Percentiles rank a stretch among this genome's conserved stretches.
Conservation (phyloP, 129 eudicot species). For the Escallonia herrerae region DNA sequence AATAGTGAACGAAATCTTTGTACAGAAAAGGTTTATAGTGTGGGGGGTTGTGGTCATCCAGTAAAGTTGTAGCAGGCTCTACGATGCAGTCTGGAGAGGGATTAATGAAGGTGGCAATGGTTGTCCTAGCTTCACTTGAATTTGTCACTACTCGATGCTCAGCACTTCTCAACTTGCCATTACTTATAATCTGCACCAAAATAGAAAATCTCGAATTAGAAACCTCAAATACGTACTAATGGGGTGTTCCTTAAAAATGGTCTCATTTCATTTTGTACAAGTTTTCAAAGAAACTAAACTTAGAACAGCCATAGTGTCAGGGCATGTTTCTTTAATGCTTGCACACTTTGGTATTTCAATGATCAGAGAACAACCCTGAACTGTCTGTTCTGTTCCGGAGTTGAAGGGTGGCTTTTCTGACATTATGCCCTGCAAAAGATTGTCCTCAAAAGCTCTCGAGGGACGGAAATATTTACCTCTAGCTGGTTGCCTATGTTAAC, state of each 20-base stretch:
- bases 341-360: no score
- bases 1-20: constrained; percentile 35
- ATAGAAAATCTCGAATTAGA: no score
- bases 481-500: constrained; percentile 59
- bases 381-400: no score
- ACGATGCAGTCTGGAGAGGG: constrained; percentile 48
- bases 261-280: no score
- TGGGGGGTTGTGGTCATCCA: constrained; percentile 50
- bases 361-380: no score
- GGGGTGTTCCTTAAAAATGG: no score
- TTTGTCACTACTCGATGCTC: constrained; percentile 73
- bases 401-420: no score
- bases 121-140: constrained; percentile 20
- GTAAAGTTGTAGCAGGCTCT: constrained; percentile 59
- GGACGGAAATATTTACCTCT: constrained; percentile 31
- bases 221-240: no score
- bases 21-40: constrained; percentile 27
- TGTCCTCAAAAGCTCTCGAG: not conserved
- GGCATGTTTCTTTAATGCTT: no score
- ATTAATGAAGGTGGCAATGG: constrained; percentile 47
- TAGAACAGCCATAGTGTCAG: no score
- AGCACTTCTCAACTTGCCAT: constrained; percentile 50
- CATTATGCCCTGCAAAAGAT: no score
- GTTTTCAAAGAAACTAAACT: no score
- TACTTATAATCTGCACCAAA: constrained; percentile 57